Evolutionary conservation across 2,329 filamentous ascomycete genomes (phyloP).

Genomic region (Penicillium sp.): DNA sequence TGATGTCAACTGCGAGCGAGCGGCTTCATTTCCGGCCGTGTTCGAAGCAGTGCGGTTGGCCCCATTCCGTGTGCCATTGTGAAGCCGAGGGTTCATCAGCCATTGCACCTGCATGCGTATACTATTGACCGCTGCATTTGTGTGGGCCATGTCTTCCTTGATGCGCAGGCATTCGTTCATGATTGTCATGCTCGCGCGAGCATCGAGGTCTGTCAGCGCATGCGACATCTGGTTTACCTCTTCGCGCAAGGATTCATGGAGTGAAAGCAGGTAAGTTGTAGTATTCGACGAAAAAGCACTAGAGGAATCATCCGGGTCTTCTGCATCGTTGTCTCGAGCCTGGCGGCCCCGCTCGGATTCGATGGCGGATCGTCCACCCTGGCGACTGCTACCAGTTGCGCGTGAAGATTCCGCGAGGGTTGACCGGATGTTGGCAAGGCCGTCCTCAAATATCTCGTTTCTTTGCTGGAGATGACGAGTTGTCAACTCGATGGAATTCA

Average conservation of each 20-base stretch:
- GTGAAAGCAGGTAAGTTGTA: conserved; percentile 54
- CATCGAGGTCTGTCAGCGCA: conserved; percentile 55
- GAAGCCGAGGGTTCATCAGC: conserved; percentile 54
- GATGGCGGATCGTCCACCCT: conserved; percentile 9
- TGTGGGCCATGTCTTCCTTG: conserved; percentile 58
- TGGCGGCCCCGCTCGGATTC: conserved; percentile 12
- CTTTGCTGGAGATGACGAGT: conserved; percentile 43
- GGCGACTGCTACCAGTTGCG: conserved; percentile 1
- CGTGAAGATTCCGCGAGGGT: conserved; percentile 33
- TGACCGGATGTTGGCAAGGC: conserved; percentile 39
- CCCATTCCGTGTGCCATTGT: conserved; percentile 34
- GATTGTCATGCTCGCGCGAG: conserved; percentile 56
- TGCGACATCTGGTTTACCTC: conserved; percentile 52
- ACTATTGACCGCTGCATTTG: conserved; percentile 54
- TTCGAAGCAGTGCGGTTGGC: conserved; percentile 18
- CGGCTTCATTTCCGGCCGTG: conserved; percentile 8
- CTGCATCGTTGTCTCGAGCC: conserved; percentile 9
- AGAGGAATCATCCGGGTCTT: conserved; percentile 18
- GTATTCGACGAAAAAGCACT: conserved; percentile 34
- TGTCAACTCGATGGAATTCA: conserved; percentile 42
- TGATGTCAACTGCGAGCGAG: conserved; percentile 17
- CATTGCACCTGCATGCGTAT: conserved; percentile 58
- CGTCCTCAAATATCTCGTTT: conserved; percentile 45
- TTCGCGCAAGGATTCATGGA: conserved; percentile 57
- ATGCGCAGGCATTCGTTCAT: conserved; percentile 58